Base-by-base conservation (phyloP, 2,329 filamentous ascomycete genomes). In the Bipolaris zeicola region DNA sequence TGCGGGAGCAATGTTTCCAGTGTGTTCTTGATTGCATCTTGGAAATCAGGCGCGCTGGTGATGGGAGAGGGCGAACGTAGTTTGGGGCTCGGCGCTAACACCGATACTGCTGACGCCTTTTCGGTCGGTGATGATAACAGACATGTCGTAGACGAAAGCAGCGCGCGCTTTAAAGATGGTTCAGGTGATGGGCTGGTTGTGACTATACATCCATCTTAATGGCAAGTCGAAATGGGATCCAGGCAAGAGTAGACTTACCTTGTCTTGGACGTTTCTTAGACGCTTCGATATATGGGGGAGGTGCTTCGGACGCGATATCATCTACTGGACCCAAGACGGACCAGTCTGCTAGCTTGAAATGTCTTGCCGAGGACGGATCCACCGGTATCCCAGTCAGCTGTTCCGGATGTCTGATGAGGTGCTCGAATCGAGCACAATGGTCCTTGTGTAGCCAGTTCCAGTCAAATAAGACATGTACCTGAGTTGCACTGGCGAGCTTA, bases 371-470 rank as follows among this genome's bases (percentile, higher is more conserved):
- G 6, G 51, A 16, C 13, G 33, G 24, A 13, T 45, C 33, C 5
- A 60, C 51, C 10, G 56, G 51, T 44, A 62, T 56, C 16, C 61
- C 61, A 22, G 51, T 28, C 3, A 65, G 46, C 20, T 39, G 22
- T 46, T 54, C 50, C 10, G 63, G 50, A n/a, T 56, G 49, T 31
- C 24, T 46, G 22, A 65, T 20, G 1, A 67, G 34, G 3, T 28
- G 34, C 10, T 58, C 38, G 13, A 65, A 60, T 18, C 31, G 28
- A 3, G 38, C 49, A 20, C 52, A 57, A 3, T 55, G 54, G 5
- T 60, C 48, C 11, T 44, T 55, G 14, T 63, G 58, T 11, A 67
- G 38, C 61, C 60, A 66, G 20, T 63, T 61, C 51, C 52, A 59
- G 44, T 67, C 63, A 14, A 67, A 64, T 2, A 63, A 14, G 7